A percentile compares a stretch with the other conserved stretches of the same genome.
Evolutionary conservation across 306 rosid species (phyloP).

Genomic region (Prunus fruticosa): DNA sequence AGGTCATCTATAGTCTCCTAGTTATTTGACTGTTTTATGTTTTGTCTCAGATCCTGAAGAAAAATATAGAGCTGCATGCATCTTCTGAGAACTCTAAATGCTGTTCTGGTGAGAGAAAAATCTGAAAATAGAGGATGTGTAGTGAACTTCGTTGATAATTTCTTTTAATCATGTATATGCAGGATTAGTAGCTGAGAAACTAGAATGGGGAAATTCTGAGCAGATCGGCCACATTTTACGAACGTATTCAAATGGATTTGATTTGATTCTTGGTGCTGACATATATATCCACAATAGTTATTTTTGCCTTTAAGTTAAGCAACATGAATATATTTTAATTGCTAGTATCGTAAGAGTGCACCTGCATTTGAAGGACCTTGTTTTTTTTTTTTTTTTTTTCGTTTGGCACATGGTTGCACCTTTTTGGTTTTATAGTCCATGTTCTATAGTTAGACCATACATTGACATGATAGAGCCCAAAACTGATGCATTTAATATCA

Average conservation of each 20-base stretch:
- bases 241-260: conserved; percentile 63
- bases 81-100: conserved; percentile 41
- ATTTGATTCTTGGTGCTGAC: conserved; percentile 90
- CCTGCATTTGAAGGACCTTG: background rate
- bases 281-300: conserved; percentile 65
- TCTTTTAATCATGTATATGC: conserved; percentile 20
- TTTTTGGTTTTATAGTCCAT: too few species aligned
- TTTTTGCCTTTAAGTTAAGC: conserved; percentile 13
- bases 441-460: background rate
- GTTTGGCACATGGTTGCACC: too few species aligned
- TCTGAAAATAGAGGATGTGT: conserved; percentile 9
- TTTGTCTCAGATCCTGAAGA: conserved; percentile 70
- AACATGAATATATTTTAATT: background rate
- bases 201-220: conserved; percentile 85
- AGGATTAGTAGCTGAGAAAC: conserved; percentile 70
- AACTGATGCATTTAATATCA: background rate
- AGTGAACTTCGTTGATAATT: conserved; percentile 4
- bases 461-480: background rate
- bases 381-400: too few species aligned
- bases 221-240: conserved; percentile 59
- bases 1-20: conserved; percentile 18
- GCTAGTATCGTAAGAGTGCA: background rate
- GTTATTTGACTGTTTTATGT: conserved; percentile 20
- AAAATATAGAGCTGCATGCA: conserved; percentile 78
- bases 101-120: conserved; percentile 52